Base-by-base conservation (phyloP, 257 asterid genomes). In the Jasminum sambac region DNA sequence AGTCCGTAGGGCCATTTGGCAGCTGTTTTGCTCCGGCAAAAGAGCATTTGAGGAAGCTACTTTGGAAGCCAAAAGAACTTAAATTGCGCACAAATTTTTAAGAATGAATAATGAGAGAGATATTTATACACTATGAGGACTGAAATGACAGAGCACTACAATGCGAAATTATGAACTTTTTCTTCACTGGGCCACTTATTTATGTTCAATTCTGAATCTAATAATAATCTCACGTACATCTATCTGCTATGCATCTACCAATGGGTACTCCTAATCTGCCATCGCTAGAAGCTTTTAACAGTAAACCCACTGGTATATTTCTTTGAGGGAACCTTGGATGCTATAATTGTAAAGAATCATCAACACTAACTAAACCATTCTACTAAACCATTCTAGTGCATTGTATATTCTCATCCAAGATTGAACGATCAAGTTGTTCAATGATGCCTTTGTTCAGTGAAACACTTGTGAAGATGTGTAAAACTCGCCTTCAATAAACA, bases 401-500 rank as follows among this genome's bases (percentile, higher is more conserved):
- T 50, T 62, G 40, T 36, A 13, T 14, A 62, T 62, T 26, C 42
- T 62, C 13, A 14, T 36, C 5, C 39, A 62, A 62, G 23, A 5
- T 23, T 23, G 5, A 62, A 36, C 12, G 8, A 55, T 21, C 34
- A 55, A 19, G 25, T 21, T 3, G 6, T 55, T 23, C 34, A 9
- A 52, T 0, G 61, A 52, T 52, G 21, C 61, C 46, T n/a, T 46
- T 50, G 26, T 37, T 89, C 89, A 95, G 66, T 91, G 87, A 75
- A 95, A 95, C 68, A 95, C 98, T 65, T 86, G 96, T 21, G 91
- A 78, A 23, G 96, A 83, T 63, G 98, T 83, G 71, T 91, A 94
- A 76, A 91, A 94, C 84, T 94, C 99, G n/a, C 93, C 89, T 78
- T 94, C 99, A 0, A 83, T 88, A 63, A 91, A 89, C 80, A 73